Percentiles rank a stretch among this genome's conserved stretches.
Evolutionary conservation across 2,329 filamentous ascomycete species (phyloP).

Genomic region (Polytolypa hystricis): DNA sequence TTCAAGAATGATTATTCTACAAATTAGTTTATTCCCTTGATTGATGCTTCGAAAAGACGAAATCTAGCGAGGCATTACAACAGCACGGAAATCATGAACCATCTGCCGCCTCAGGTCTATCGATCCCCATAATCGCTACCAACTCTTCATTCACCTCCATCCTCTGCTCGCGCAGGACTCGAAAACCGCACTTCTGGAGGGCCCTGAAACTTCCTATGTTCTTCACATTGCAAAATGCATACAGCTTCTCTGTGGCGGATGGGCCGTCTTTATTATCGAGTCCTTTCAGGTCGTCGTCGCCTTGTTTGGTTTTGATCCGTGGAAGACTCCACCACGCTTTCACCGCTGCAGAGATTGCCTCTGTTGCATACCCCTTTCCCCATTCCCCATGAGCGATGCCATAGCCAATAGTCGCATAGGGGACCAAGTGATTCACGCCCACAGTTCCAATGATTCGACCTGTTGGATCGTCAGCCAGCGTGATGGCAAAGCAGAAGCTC

Average conservation of each 20-base stretch:
- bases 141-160: not conserved
- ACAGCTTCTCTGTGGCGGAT: not conserved
- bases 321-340: constrained; percentile 10
- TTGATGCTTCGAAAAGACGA: too few relatives aligned
- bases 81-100: too few relatives aligned
- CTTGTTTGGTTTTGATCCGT: not conserved
- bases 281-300: not conserved
- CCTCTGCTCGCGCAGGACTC: not conserved
- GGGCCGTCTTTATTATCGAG: not conserved
- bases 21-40: too few relatives aligned
- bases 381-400: constrained; percentile 4
- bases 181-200: constrained; percentile 4
- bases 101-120: too few relatives aligned
- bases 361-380: constrained; percentile 11
- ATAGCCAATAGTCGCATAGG: constrained; percentile 11
- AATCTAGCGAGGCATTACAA: too few relatives aligned
- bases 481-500: constrained; percentile 7
- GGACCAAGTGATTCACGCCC: constrained; percentile 9
- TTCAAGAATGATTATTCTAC: too few relatives aligned
- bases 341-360: constrained; percentile 8
- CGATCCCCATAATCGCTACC: not conserved
- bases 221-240: not conserved
- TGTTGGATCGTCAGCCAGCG: constrained; percentile 4
- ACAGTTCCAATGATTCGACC: constrained; percentile 8
- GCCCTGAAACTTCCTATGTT: constrained; percentile 1